These are phyloP conservation scores for Yarrowia alimentaria DNA, from an alignment of 805 yeast species.

Conservation along the genomic window DNA sequence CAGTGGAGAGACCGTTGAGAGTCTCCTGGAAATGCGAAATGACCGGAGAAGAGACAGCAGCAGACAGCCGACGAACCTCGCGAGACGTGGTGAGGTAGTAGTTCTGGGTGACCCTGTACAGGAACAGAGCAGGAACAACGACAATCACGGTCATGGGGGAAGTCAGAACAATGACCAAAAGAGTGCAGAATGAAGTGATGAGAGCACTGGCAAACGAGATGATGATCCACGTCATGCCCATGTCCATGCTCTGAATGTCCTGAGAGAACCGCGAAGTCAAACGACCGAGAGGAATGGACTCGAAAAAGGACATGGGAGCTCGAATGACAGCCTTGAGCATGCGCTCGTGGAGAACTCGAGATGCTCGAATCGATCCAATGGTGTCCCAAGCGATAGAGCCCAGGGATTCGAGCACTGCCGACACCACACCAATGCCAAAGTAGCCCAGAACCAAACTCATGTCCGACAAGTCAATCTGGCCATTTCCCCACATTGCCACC, in stretches of 20 bases:
- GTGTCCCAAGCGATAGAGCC: constrained; percentile 65
- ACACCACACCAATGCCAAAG: constrained; percentile 54
- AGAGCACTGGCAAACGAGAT: constrained; percentile 41
- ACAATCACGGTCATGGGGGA: constrained; percentile 73
- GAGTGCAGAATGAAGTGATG: constrained; percentile 53
- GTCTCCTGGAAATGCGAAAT: constrained; percentile 83
- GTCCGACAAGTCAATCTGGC: constrained; percentile 56
- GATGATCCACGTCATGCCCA: constrained; percentile 48
- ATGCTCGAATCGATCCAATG: constrained; percentile 33
- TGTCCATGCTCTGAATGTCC: constrained; percentile 87
- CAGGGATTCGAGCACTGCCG: constrained; percentile 49
- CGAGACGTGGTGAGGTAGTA: constrained; percentile 69
- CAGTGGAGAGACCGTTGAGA: constrained; percentile 70
- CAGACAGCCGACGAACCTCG: constrained; percentile 72
- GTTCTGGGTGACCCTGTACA: constrained; percentile 68
- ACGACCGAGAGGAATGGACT: constrained; percentile 92
- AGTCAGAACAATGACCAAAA: constrained; percentile 79
- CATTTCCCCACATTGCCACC: constrained; percentile 90
- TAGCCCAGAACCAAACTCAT: constrained; percentile 67
- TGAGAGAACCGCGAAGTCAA: constrained; percentile 84
- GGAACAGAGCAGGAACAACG: constrained; percentile 61
- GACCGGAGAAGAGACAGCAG: constrained; percentile 70
- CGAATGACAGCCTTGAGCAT: constrained; percentile 75
- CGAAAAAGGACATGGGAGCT: constrained; percentile 94
- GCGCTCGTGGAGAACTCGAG: constrained; percentile 56